Conservation (phyloP, 331 rosid genomes). For the Malus hybrid region DNA sequence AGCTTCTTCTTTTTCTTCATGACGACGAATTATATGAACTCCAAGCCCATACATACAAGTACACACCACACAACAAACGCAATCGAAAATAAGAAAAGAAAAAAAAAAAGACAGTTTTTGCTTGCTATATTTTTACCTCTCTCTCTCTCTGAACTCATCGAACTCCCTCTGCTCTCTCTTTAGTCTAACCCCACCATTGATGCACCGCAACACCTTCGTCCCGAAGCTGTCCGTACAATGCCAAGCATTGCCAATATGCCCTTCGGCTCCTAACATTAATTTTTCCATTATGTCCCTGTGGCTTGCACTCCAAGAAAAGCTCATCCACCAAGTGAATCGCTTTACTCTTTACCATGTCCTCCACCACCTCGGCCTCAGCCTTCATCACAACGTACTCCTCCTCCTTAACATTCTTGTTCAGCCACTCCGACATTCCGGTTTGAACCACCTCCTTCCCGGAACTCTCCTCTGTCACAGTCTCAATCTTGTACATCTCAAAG, state of each 20-base stretch:
- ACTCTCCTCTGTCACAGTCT: conserved; percentile 28
- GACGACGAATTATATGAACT: background rate
- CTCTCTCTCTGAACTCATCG: background rate
- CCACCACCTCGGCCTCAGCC: conserved; percentile 76
- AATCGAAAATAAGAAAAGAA: background rate
- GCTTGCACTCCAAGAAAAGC: conserved; percentile 86
- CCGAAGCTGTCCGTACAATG: conserved; percentile 60
- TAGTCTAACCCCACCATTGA: conserved; percentile 74
- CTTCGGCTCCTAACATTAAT: conserved; percentile 20
- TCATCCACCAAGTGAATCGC: conserved; percentile 59
- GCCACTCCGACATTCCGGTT: conserved; percentile 58
- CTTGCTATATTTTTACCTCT: background rate
- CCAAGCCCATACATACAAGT: background rate
- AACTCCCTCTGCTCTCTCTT: background rate
- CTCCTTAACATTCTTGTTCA: conserved; percentile 53
- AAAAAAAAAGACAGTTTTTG: background rate
- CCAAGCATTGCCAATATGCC: conserved; percentile 88
- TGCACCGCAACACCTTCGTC: conserved; percentile 92
- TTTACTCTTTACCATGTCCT: conserved; percentile 51
- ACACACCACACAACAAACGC: background rate
- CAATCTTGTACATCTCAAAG: conserved; percentile 55
- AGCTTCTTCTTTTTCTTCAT: background rate
- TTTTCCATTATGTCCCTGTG: conserved; percentile 15
- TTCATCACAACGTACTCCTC: conserved; percentile 90
- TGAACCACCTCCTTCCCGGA: conserved; percentile 19